Conservation (phyloP, 176 grass and related monocot species). For the Alopecurus myosuroides region DNA sequence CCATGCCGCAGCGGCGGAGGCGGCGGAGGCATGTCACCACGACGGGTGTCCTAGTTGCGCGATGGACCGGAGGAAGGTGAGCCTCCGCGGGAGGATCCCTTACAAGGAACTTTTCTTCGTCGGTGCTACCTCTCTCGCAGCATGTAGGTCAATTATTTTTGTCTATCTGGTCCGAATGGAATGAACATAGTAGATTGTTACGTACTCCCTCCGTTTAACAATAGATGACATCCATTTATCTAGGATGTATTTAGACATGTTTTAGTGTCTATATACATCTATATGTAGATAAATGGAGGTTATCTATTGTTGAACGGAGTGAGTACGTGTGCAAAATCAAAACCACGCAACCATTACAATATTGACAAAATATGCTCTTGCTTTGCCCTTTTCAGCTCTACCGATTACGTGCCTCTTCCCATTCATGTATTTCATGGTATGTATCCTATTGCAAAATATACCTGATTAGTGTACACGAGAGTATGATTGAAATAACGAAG, state of each 20-base stretch:
- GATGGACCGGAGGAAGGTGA: neutral
- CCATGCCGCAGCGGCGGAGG: neutral
- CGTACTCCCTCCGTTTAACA: no score
- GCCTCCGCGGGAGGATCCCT: neutral
- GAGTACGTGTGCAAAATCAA: neutral
- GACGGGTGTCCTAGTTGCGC: neutral
- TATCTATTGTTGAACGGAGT: no score
- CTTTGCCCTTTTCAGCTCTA: slow-evolving; percentile 43
- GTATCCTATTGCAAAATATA: neutral
- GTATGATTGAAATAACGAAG: neutral
- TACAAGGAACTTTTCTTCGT: neutral
- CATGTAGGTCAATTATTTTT: neutral
- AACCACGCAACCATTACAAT: neutral
- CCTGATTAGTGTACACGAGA: neutral
- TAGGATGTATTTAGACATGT: no score
- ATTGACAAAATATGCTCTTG: neutral
- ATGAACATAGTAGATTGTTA: neutral
- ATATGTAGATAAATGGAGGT: no score
- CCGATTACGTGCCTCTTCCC: no score
- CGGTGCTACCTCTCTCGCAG: neutral
- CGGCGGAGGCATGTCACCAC: neutral
- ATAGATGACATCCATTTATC: no score
- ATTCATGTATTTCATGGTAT: no score
- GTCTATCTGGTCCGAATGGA: neutral
- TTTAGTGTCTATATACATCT: no score